A percentile compares a stretch with the other conserved stretches of the same genome.
These are phyloP conservation scores for Candida sojae DNA, from an alignment of 1,139 yeast genomes.

Conservation along the genomic window DNA sequence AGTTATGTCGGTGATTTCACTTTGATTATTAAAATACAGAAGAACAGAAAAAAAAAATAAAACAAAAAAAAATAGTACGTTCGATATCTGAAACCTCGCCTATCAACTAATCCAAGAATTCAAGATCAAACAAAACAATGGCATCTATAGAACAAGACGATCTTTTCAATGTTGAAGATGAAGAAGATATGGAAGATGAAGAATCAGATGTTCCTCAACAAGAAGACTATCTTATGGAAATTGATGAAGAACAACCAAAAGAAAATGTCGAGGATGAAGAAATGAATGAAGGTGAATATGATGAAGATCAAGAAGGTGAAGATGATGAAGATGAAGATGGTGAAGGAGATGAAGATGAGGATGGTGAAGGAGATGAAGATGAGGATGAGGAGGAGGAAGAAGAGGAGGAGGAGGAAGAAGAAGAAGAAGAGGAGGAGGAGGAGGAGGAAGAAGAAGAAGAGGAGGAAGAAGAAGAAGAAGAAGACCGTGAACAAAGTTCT, in stretches of 20 bases:
- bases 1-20: background rate
- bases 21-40: background rate
- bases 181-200: constrained; percentile 19
- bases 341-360: constrained; percentile 24
- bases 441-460: constrained; percentile 18
- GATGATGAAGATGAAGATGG: constrained; percentile 23
- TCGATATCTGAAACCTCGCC: background rate
- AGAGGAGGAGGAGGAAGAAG: constrained; percentile 20
- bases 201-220: constrained; percentile 22
- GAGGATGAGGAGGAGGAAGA: constrained; percentile 21
- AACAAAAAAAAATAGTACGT: background rate
- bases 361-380: constrained; percentile 28
- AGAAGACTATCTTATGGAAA: constrained; percentile 22
- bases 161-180: constrained; percentile 26
- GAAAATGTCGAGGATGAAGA: constrained; percentile 8
- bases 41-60: background rate
- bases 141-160: constrained; percentile 26
- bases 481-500: constrained; percentile 13
- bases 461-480: constrained; percentile 20
- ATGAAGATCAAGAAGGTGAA: constrained; percentile 30
- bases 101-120: background rate
- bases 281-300: constrained; percentile 22
- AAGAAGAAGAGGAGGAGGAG: constrained; percentile 17
- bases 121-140: constrained; percentile 9
- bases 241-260: constrained; percentile 17